Conservation (phyloP, 1,284 basidiomycete species). For the Thecaphora frezii region DNA sequence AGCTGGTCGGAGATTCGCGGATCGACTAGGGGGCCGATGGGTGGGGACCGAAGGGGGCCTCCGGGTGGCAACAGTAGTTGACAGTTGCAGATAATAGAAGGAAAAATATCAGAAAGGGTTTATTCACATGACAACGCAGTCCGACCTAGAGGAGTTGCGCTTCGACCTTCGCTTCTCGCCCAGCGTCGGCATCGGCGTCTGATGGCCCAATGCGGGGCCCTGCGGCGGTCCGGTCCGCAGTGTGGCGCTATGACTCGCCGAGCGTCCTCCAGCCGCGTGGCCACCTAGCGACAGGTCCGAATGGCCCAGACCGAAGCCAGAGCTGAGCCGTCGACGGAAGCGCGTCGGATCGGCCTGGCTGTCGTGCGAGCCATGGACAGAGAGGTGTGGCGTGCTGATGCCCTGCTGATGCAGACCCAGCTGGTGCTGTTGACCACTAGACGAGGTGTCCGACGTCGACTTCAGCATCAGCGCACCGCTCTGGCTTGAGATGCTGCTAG, state of each 20-base stretch:
- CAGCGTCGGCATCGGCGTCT: constrained; percentile 16
- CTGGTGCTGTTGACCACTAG: constrained; percentile 24
- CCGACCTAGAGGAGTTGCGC: constrained; percentile 24
- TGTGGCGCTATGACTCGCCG: constrained; percentile 1
- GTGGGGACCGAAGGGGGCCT: too few species aligned
- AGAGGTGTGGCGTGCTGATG: constrained; percentile 4
- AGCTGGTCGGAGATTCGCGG: too few species aligned
- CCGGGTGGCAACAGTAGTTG: too few species aligned
- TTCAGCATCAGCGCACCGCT: constrained; percentile 12
- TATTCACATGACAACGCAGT: constrained; percentile 34
- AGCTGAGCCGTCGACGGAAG: constrained; percentile 26
- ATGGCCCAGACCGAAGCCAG: constrained; percentile 3
- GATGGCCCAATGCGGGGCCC: constrained; percentile 11
- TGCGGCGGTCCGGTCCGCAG: not conserved
- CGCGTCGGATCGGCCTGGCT: constrained; percentile 8
- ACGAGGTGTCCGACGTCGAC: constrained; percentile 19
- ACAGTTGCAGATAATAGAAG: too few species aligned
- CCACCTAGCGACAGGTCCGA: not conserved
- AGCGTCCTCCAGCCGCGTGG: too few species aligned
- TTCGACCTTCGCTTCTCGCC: constrained; percentile 30
- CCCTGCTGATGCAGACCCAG: constrained; percentile 4
- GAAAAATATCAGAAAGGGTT: too few species aligned
- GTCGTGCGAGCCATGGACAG: constrained; percentile 4
- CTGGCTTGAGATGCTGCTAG: constrained; percentile 34
- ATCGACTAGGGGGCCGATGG: too few species aligned